Evolutionary conservation across 2,329 filamentous ascomycete genomes (phyloP).

Genomic region (Beauveria sp.): DNA sequence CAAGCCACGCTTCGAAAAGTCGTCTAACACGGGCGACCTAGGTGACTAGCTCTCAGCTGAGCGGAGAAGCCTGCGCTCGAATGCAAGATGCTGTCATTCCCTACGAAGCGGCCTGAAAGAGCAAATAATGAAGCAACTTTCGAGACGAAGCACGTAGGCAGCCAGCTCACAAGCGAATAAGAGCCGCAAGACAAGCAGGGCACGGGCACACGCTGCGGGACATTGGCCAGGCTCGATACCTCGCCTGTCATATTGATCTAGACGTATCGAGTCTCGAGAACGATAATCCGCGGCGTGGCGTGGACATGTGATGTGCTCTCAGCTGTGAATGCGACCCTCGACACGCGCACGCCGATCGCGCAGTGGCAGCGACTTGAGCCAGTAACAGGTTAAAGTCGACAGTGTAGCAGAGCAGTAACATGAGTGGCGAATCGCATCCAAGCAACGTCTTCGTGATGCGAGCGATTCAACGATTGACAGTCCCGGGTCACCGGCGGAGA

Average conservation of each 20-base stretch:
- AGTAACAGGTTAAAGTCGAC: background rate
- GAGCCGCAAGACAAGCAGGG: background rate
- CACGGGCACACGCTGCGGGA: background rate
- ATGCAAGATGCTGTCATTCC: too few species aligned
- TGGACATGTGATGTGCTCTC: background rate
- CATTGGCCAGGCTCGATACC: background rate
- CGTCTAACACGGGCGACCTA: background rate
- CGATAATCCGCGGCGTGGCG: background rate
- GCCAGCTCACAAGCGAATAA: too few species aligned
- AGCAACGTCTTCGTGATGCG: background rate
- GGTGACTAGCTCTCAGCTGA: background rate
- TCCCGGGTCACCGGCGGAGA: background rate
- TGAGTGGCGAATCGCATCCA: background rate
- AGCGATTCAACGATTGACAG: background rate
- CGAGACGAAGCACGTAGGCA: too few species aligned
- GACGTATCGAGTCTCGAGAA: background rate
- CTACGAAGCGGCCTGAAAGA: background rate
- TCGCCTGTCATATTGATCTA: background rate
- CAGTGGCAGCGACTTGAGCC: background rate
- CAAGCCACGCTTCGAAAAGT: background rate
- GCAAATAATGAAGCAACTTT: background rate
- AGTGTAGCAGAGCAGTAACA: background rate
- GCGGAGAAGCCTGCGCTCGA: background rate
- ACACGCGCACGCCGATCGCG: background rate
- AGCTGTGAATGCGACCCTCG: background rate